Base-by-base conservation (phyloP, 2,329 filamentous ascomycete species). In the Fusarium xyrophilum region DNA sequence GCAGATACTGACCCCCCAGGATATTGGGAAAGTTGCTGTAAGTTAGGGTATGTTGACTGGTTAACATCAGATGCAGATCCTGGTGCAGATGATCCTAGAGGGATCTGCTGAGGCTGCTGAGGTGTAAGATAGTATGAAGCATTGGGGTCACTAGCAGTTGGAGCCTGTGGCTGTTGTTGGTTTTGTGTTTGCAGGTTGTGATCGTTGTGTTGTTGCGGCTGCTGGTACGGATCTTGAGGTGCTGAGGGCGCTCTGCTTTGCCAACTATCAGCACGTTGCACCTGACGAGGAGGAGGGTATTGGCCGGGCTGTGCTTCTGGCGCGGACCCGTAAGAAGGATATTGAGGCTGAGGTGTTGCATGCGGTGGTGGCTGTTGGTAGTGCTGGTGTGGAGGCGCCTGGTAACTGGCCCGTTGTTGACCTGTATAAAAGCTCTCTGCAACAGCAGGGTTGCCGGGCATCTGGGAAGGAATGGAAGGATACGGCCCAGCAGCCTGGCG, bases 371-470 rank as follows among this genome's bases (percentile, higher is more conserved):
- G 82, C 51, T 73, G 71, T 61, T 70, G 79, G 62, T 76, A 76
- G 15, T 62, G 67, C 23, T 75, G 74, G 27, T 63, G 66, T 32
- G 59, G 74, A 59, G 89, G 89, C 38, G 83, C 81, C 54, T 86
- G 85, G 79, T 85, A 84, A 38, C 82, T 81, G 17, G 77, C 75
- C 42, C 76, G 82, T 42, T 86, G 81, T 70, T 89, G 91, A 36
- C 88, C 88, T 17, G 88, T 92, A 77, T 97, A 97, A 77, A 91
- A 97, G 78, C 84, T 95, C 76, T 97, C 94, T 13, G 89, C 88
- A 2, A 85, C 86, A 14, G 84, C 83, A 28, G 81, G 78, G 65
- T 81, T 79, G 44, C 74, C 79, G 15, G 85, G 79, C 14, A 82
- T 79, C 63, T 84, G 84, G 11, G 86, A 79, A 27, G 88, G 83